Conservation (phyloP, 2,329 filamentous ascomycete species). For the Bisporella sp. region DNA sequence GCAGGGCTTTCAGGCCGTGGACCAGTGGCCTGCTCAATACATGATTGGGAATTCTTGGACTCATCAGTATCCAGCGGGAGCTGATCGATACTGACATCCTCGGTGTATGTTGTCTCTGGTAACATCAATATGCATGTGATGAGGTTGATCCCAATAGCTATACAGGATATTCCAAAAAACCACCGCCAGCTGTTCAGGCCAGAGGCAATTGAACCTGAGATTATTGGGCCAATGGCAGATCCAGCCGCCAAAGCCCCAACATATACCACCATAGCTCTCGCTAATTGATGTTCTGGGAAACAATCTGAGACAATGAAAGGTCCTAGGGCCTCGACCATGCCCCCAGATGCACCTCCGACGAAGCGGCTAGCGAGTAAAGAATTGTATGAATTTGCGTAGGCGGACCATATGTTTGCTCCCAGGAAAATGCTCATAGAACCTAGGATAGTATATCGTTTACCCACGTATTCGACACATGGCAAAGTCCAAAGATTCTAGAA, state of each 20-base stretch:
- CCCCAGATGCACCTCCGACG: slow-evolving; percentile 11
- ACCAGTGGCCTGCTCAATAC: background rate
- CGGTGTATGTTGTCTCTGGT: slow-evolving; percentile 11
- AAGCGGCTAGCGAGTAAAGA: slow-evolving; percentile 7
- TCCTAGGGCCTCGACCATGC: slow-evolving; percentile 14
- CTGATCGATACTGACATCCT: background rate
- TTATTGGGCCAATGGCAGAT: slow-evolving; percentile 12
- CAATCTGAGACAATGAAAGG: slow-evolving; percentile 14
- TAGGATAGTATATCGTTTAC: slow-evolving; percentile 18
- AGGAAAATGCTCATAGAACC: slow-evolving; percentile 13
- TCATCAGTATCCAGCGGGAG: too few species aligned
- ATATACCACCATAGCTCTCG: slow-evolving; percentile 14
- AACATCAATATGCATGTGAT: slow-evolving; percentile 13
- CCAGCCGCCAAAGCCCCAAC: slow-evolving; percentile 5
- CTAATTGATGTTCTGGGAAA: slow-evolving; percentile 13
- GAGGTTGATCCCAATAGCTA: slow-evolving; percentile 12
- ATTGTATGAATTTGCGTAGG: slow-evolving; percentile 8
- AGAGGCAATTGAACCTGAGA: slow-evolving; percentile 8
- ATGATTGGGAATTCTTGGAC: background rate
- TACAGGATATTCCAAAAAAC: slow-evolving; percentile 12
- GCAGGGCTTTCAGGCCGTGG: background rate
- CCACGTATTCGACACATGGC: slow-evolving; percentile 11
- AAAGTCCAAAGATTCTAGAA: slow-evolving; percentile 13
- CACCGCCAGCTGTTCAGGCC: slow-evolving; percentile 13
- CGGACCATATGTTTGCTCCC: slow-evolving; percentile 11